Conservation (phyloP, 176 grass and related monocot genomes). For the Zoysia pacifica region DNA sequence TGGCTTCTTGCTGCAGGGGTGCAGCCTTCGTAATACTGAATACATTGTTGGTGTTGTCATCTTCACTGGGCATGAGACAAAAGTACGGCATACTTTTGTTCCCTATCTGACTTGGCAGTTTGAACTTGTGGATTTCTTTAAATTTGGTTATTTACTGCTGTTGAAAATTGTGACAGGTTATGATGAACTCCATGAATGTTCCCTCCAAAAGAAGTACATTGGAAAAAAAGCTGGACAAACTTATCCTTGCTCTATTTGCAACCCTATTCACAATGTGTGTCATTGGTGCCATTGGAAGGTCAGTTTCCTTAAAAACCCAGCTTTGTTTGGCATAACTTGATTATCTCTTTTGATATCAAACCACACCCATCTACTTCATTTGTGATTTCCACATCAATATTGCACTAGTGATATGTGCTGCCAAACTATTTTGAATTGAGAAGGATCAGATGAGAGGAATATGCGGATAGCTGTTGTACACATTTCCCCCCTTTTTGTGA, state of each 20-base stretch:
- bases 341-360: not conserved
- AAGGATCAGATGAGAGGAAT: not conserved
- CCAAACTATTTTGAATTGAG: slow-evolving; percentile 1
- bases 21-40: slow-evolving; percentile 97
- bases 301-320: slow-evolving; percentile 29
- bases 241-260: slow-evolving; percentile 98
- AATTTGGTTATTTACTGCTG: slow-evolving; percentile 41
- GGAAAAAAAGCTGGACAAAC: slow-evolving; percentile 95
- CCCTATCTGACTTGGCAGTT: slow-evolving; percentile 15
- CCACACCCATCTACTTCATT: not conserved
- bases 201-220: slow-evolving; percentile 98
- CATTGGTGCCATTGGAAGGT: slow-evolving; percentile 99
- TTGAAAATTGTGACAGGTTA: slow-evolving; percentile 67
- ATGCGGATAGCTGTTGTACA: not conserved
- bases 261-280: slow-evolving; percentile 91
- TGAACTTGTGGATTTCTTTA: slow-evolving; percentile 6
- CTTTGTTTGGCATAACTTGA: slow-evolving; percentile 32
- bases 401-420: not conserved
- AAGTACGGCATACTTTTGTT: slow-evolving; percentile 53
- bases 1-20: slow-evolving; percentile 63
- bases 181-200: slow-evolving; percentile 99
- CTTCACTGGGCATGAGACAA: slow-evolving; percentile 98
- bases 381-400: not conserved
- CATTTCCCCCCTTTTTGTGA: slow-evolving; percentile 2
- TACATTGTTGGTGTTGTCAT: slow-evolving; percentile 81